These are phyloP conservation scores for Colletotrichum spinosum DNA, from an alignment of 2,329 filamentous ascomycete species.

Conservation along the genomic window DNA sequence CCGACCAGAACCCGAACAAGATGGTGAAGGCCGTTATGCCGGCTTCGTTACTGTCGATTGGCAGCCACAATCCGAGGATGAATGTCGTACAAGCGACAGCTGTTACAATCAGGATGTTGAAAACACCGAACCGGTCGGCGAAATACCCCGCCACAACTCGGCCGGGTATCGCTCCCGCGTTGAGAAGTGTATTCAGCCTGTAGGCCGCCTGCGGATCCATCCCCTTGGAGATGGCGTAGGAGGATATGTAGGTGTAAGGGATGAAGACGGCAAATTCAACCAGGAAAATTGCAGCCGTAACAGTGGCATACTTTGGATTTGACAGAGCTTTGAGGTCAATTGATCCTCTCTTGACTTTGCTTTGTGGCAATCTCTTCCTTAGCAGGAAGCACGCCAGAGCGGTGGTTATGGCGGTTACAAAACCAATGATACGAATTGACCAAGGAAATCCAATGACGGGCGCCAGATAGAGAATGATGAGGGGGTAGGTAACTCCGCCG, in stretches of 20 bases:
- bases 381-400: conserved; percentile 45
- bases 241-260: conserved; percentile 76
- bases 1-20: conserved; percentile 77
- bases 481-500: conserved; percentile 65
- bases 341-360: conserved; percentile 52
- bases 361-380: conserved; percentile 60
- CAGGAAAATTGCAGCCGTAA: conserved; percentile 66
- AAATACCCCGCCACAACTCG: conserved; percentile 75
- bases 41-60: conserved; percentile 53
- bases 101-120: conserved; percentile 75
- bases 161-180: conserved; percentile 75
- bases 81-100: conserved; percentile 56
- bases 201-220: conserved; percentile 69
- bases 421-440: conserved; percentile 45
- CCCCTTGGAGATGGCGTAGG: conserved; percentile 69
- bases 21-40: conserved; percentile 71
- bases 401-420: conserved; percentile 40
- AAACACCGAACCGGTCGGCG: conserved; percentile 75
- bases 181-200: conserved; percentile 76
- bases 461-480: conserved; percentile 44
- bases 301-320: conserved; percentile 62
- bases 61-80: conserved; percentile 73
- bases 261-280: conserved; percentile 72
- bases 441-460: conserved; percentile 47
- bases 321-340: conserved; percentile 64